Conservation (phyloP, 176 grass and related monocot species). For the Triticum timopheevii region DNA sequence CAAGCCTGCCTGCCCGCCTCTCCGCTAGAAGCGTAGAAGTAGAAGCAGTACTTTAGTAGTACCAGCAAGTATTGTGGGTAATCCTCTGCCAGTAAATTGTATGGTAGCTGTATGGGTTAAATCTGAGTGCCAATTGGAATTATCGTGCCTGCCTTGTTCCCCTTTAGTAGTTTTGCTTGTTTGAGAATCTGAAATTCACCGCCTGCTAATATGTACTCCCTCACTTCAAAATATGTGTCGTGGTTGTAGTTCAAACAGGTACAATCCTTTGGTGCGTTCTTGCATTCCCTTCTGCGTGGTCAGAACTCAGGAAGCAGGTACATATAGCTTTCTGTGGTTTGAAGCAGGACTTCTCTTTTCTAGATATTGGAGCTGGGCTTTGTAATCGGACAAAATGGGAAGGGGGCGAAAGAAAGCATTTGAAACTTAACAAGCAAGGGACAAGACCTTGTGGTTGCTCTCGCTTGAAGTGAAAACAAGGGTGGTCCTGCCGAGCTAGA, state of each 20-base stretch:
- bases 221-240: too few species aligned
- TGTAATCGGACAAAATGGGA: not conserved
- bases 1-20: constrained; percentile 26
- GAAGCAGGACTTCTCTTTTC: not conserved
- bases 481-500: not conserved
- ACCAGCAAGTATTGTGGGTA: constrained; percentile 11
- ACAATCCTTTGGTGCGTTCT: too few species aligned
- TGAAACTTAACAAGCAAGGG: constrained; percentile 12
- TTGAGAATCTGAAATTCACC: not conserved
- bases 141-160: not conserved
- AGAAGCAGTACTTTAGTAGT: constrained; percentile 24
- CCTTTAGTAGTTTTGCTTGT: not conserved
- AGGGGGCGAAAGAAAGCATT: not conserved
- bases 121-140: constrained; percentile 6
- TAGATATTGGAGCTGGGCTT: not conserved
- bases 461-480: constrained; percentile 18
- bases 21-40: constrained; percentile 33
- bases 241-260: too few species aligned
- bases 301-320: too few species aligned
- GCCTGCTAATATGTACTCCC: too few species aligned
- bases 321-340: not conserved
- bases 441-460: not conserved
- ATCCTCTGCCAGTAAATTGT: not conserved
- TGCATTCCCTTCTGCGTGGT: too few species aligned
- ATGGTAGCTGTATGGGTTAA: constrained; percentile 22